Evolutionary conservation across 2,329 filamentous ascomycete species (phyloP).

Genomic region (Nothomitra cinnamomea): DNA sequence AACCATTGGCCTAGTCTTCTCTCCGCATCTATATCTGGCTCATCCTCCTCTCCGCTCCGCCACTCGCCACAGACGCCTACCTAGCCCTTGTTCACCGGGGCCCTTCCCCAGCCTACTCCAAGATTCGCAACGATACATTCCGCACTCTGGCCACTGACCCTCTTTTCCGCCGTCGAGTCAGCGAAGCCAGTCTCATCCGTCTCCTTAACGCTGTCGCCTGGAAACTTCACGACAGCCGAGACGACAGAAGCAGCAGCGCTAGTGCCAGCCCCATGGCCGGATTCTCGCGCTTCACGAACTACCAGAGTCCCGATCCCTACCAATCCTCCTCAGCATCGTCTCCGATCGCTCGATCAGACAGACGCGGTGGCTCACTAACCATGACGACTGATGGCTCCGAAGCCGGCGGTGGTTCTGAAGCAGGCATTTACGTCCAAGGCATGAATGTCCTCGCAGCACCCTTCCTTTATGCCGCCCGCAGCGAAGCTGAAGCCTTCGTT

Average conservation of each 20-base stretch:
- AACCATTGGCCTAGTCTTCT: slow-evolving; percentile 46
- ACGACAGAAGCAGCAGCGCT: slow-evolving; percentile 32
- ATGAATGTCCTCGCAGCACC: slow-evolving; percentile 98
- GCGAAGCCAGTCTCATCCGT: slow-evolving; percentile 85
- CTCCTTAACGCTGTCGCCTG: slow-evolving; percentile 90
- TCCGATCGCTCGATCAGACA: not conserved
- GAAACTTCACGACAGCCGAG: slow-evolving; percentile 68
- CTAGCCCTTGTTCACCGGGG: slow-evolving; percentile 82
- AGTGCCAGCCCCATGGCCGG: not conserved
- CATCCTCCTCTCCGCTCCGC: slow-evolving; percentile 73
- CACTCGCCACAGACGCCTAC: slow-evolving; percentile 75
- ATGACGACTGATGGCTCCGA: slow-evolving; percentile 46
- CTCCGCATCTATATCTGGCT: slow-evolving; percentile 93
- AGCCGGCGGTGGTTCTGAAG: slow-evolving; percentile 36
- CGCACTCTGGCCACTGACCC: slow-evolving; percentile 91
- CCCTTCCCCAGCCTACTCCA: slow-evolving; percentile 84
- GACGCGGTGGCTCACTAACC: slow-evolving; percentile 32
- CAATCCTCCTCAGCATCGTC: not conserved
- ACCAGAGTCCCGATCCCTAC: not conserved
- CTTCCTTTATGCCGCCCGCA: slow-evolving; percentile 85
- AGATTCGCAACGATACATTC: slow-evolving; percentile 97
- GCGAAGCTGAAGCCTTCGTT: slow-evolving; percentile 86
- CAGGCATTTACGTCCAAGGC: slow-evolving; percentile 88
- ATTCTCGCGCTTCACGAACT: not conserved
- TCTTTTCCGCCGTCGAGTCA: slow-evolving; percentile 89